These are phyloP conservation scores for Scytalidium sp. DNA, from an alignment of 2,329 filamentous ascomycete species.

Conservation along the genomic window DNA sequence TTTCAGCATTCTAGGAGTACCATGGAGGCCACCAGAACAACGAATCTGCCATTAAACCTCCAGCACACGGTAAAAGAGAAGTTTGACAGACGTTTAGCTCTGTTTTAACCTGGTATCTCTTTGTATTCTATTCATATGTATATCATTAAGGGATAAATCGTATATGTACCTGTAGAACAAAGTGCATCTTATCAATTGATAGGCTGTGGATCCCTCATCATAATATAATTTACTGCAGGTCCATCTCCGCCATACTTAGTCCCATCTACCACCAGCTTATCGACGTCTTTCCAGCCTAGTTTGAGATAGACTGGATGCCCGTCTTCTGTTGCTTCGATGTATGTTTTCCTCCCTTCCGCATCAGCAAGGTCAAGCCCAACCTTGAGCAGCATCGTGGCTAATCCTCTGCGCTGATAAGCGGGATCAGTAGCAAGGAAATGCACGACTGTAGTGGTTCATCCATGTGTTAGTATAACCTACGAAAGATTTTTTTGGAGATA, in stretches of 20 bases:
- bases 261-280: conserved; percentile 28
- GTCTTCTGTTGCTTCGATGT: conserved; percentile 35
- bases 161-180: not conserved
- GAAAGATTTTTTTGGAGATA: no score
- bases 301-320: conserved; percentile 35
- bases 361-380: conserved; percentile 35
- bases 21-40: conserved; percentile 76
- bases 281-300: conserved; percentile 33
- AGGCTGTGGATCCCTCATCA: conserved; percentile 23
- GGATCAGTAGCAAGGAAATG: conserved; percentile 33
- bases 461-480: conserved; percentile 4
- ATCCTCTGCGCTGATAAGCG: conserved; percentile 32
- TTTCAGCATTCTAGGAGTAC: conserved; percentile 78
- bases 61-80: not conserved
- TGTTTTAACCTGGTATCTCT: no score
- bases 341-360: conserved; percentile 26
- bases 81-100: not conserved
- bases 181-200: not conserved
- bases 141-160: not conserved
- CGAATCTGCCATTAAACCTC: conserved; percentile 59
- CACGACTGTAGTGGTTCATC: conserved; percentile 24
- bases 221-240: conserved; percentile 16
- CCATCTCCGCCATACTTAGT: conserved; percentile 19
- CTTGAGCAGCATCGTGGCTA: conserved; percentile 30
- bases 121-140: not conserved